phyloP scores from a whole-genome alignment of 495 filamentous ascomycete species.

The Podospora didyma region DNA sequence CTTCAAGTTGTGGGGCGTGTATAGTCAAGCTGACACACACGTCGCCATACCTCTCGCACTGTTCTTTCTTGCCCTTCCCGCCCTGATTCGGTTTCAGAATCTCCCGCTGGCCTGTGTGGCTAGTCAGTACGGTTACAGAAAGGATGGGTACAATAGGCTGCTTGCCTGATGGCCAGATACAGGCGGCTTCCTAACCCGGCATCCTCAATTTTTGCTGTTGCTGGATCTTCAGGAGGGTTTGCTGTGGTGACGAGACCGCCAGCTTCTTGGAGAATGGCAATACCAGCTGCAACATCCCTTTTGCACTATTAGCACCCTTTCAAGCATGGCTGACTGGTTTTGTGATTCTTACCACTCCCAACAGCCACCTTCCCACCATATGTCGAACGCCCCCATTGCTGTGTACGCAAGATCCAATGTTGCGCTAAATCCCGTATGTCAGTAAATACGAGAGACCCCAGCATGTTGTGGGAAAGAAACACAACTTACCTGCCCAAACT shows the following conservation, averaged over 20 bases:
- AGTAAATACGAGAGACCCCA: not conserved
- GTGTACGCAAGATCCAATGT: slow-evolving; percentile 74
- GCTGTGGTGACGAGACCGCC: slow-evolving; percentile 65
- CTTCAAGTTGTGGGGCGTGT: slow-evolving; percentile 38
- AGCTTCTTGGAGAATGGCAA: slow-evolving; percentile 71
- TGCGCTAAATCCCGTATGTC: slow-evolving; percentile 36
- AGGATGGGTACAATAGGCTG: not conserved
- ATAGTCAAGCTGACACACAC: slow-evolving; percentile 59
- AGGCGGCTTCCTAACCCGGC: slow-evolving; percentile 57
- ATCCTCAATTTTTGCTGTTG: slow-evolving; percentile 52
- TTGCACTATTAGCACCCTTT: not conserved
- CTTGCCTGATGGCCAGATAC: slow-evolving; percentile 61
- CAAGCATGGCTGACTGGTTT: not conserved
- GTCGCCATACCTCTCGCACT: slow-evolving; percentile 64
- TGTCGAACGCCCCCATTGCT: slow-evolving; percentile 65
- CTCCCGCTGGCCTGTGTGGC: slow-evolving; percentile 56
- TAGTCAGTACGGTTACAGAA: not conserved
- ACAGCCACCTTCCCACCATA: slow-evolving; percentile 83
- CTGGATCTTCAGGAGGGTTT: slow-evolving; percentile 55
- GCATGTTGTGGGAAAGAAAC: slow-evolving; percentile 7
- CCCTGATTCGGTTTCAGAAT: slow-evolving; percentile 54
- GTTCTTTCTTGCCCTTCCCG: slow-evolving; percentile 61
- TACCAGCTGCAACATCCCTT: slow-evolving; percentile 75
- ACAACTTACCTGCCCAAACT: slow-evolving; percentile 49
- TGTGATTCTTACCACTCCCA: slow-evolving; percentile 59